A percentile compares a stretch with the other conserved stretches of the same genome.
Evolutionary conservation across 75 land plant species (phyloP).

Genomic region (Isoetes taiwanensis): DNA sequence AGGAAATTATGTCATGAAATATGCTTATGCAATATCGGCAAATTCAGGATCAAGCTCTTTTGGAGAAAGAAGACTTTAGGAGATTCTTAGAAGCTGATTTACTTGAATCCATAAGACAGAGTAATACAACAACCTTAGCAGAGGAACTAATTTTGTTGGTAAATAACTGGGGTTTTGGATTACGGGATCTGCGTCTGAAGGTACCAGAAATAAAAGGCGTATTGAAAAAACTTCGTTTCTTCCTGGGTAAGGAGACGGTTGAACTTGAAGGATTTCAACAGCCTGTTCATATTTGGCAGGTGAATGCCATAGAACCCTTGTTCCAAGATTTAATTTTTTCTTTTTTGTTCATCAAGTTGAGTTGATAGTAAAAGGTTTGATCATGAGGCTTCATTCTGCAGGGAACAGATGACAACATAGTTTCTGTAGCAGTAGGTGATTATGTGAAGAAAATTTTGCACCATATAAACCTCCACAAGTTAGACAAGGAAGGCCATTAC

Average conservation of each 20-base stretch:
- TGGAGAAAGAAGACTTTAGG: slow-evolving; percentile 40
- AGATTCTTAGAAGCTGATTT: slow-evolving; percentile 51
- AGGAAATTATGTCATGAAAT: not conserved
- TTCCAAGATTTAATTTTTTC: too few relatives aligned
- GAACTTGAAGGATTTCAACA: slow-evolving; percentile 45
- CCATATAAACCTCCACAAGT: slow-evolving; percentile 44
- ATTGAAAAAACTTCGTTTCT: not conserved
- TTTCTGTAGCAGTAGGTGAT: slow-evolving; percentile 49
- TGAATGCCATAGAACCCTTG: too few relatives aligned
- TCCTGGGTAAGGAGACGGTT: slow-evolving; percentile 16
- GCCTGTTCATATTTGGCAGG: slow-evolving; percentile 97
- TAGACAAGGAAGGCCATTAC: slow-evolving; percentile 77
- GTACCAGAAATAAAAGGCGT: not conserved
- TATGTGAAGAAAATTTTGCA: slow-evolving; percentile 51
- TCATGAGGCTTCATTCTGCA: slow-evolving; percentile 10
- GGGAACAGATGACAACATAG: slow-evolving; percentile 77
- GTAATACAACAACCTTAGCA: slow-evolving; percentile 44
- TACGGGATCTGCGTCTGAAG: slow-evolving; percentile 45
- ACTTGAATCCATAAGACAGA: slow-evolving; percentile 67
- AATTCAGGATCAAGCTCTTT: slow-evolving; percentile 53
- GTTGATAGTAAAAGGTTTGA: too few relatives aligned
- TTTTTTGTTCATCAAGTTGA: too few relatives aligned
- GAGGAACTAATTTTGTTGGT: slow-evolving; percentile 69
- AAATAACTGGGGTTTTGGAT: slow-evolving; percentile 73
- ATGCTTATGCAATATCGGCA: not conserved